Evolutionary conservation across 2,329 filamentous ascomycete genomes (phyloP).

Genomic region (Beauveria sp.): DNA sequence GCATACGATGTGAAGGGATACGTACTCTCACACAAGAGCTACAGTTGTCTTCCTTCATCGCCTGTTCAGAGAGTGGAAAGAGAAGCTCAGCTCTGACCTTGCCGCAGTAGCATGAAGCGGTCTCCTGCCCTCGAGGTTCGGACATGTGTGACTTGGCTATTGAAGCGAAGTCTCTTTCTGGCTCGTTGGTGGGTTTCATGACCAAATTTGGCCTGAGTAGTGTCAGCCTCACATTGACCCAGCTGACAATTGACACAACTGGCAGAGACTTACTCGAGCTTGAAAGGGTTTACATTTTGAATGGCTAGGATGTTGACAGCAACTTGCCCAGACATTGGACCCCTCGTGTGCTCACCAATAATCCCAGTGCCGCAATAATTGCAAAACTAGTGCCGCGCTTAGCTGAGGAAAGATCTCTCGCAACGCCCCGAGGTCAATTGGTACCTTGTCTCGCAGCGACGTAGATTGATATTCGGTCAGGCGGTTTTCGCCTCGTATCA

Average conservation of each 20-base stretch:
- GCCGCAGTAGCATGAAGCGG: conserved; percentile 21
- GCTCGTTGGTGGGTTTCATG: too few relatives aligned
- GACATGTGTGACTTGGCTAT: too few relatives aligned
- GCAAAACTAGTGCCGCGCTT: conserved; percentile 19
- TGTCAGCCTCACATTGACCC: too few relatives aligned
- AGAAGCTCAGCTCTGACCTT: conserved; percentile 16
- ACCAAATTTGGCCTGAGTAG: too few relatives aligned
- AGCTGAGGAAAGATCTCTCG: too few relatives aligned
- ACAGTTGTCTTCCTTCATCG: conserved; percentile 34
- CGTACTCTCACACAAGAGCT: conserved; percentile 24
- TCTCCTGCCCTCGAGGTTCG: too few relatives aligned
- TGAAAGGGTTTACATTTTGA: conserved; percentile 18
- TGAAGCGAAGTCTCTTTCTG: too few relatives aligned
- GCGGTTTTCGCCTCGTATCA: conserved; percentile 12
- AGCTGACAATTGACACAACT: too few relatives aligned
- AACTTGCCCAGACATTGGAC: conserved; percentile 15
- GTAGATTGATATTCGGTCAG: conserved; percentile 4
- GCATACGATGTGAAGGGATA: neutral
- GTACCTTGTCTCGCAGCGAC: too few relatives aligned
- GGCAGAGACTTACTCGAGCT: conserved; percentile 14
- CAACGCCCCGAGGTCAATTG: too few relatives aligned
- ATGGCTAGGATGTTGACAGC: conserved; percentile 20
- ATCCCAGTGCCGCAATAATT: conserved; percentile 20
- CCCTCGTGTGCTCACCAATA: conserved; percentile 17
- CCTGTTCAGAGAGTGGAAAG: conserved; percentile 27